phyloP scores from a whole-genome alignment of 176 grass and related monocot genomes.

The Eleusine coracana region DNA sequence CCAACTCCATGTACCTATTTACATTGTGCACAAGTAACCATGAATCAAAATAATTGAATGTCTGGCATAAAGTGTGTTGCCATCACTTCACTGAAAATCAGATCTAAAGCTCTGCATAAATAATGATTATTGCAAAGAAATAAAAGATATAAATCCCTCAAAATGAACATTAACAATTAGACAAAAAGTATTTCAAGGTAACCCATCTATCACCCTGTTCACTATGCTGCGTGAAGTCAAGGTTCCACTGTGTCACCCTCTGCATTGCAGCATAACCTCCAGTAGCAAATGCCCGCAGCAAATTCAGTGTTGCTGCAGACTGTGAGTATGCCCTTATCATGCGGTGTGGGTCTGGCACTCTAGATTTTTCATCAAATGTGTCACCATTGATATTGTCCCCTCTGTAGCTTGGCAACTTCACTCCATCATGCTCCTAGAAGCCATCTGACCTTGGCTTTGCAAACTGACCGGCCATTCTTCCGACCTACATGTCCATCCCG shows the following conservation, averaged over 20 bases:
- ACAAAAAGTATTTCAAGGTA: background rate
- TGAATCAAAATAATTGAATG: constrained; percentile 9
- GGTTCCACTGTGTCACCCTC: constrained; percentile 90
- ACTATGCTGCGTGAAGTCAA: constrained; percentile 85
- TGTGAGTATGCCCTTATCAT: constrained; percentile 90
- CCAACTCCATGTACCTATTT: constrained; percentile 87
- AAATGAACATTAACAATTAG: background rate
- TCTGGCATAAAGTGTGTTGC: background rate
- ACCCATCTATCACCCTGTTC: constrained; percentile 86
- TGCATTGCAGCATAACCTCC: constrained; percentile 98
- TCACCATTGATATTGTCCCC: constrained; percentile 96
- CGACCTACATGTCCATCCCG: constrained; percentile 59
- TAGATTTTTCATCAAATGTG: constrained; percentile 74
- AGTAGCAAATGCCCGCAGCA: constrained; percentile 81
- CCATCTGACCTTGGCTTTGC: constrained; percentile 84
- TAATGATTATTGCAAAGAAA: background rate
- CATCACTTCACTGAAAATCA: background rate
- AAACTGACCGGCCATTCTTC: constrained; percentile 94
- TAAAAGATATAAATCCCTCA: background rate
- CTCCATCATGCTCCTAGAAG: constrained; percentile 79
- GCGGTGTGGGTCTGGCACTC: constrained; percentile 74
- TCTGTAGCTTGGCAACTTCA: constrained; percentile 89
- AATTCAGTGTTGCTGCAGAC: constrained; percentile 84
- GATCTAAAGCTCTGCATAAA: background rate
- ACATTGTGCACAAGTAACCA: constrained; percentile 32